phyloP scores from a whole-genome alignment of 805 yeast genomes.

The Wickerhamomyces mucosus region DNA sequence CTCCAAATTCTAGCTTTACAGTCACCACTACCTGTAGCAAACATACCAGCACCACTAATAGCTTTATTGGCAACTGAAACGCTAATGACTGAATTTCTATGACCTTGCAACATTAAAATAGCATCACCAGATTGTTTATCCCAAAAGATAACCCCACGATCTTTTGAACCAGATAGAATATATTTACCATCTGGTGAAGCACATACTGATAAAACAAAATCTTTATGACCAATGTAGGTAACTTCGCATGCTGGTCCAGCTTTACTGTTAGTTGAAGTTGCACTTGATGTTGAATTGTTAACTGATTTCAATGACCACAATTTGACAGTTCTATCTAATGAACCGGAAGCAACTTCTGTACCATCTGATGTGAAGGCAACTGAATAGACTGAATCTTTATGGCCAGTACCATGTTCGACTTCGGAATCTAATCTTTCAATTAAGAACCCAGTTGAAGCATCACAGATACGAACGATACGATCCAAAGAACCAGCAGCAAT shows the following conservation, averaged over 20 bases:
- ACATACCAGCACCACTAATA: constrained; percentile 64
- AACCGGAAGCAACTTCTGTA: constrained; percentile 86
- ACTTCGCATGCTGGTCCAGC: constrained; percentile 64
- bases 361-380: constrained; percentile 92
- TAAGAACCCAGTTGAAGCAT: constrained; percentile 81
- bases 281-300: constrained; percentile 34
- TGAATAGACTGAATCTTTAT: constrained; percentile 90
- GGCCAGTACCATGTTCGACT: constrained; percentile 83
- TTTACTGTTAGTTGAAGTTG: constrained; percentile 28
- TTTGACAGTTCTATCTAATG: constrained; percentile 91
- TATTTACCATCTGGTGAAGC: constrained; percentile 89
- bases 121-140: constrained; percentile 88
- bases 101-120: constrained; percentile 92
- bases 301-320: constrained; percentile 80
- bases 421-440: constrained; percentile 91
- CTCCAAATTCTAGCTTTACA: constrained; percentile 97
- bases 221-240: constrained; percentile 92
- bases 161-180: constrained; percentile 90
- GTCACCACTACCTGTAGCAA: constrained; percentile 97
- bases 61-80: constrained; percentile 86
- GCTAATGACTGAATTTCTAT: constrained; percentile 88
- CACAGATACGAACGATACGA: constrained; percentile 95
- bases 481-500: constrained; percentile 97
- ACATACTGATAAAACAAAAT: constrained; percentile 89
- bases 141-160: constrained; percentile 96